These are phyloP conservation scores for Sarcodon aspratus DNA, from an alignment of 768 basidiomycete species.

Conservation along the genomic window DNA sequence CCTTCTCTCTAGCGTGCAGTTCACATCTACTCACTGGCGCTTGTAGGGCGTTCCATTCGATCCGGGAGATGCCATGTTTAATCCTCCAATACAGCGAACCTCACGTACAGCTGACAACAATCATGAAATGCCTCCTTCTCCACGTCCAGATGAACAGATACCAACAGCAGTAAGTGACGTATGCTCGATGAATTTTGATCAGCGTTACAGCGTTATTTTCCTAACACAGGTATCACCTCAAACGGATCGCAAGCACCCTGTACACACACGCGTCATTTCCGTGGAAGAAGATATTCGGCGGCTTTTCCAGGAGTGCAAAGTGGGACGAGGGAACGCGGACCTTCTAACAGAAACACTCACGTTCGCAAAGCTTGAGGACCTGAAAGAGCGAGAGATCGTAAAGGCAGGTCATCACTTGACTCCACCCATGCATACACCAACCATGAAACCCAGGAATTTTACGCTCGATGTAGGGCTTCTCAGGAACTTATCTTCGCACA, in stretches of 20 bases:
- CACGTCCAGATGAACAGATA: no score
- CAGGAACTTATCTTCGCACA: conserved; percentile 81
- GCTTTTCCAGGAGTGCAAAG: conserved; percentile 76
- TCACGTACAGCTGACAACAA: conserved; percentile 17
- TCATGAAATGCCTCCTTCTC: no score
- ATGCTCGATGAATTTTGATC: no score
- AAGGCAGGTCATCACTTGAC: conserved; percentile 30
- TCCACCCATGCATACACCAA: neutral
- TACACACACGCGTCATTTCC: conserved; percentile 41
- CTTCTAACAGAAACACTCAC: conserved; percentile 62
- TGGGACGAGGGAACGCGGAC: conserved; percentile 72
- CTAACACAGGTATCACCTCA: no score
- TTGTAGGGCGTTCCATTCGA: conserved; percentile 65
- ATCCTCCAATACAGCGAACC: conserved; percentile 40
- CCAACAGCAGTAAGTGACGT: no score
- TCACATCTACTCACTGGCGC: neutral
- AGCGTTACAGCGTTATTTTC: no score
- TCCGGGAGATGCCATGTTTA: conserved; percentile 71
- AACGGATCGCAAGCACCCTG: no score
- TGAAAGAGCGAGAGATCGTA: conserved; percentile 53
- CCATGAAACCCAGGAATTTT: conserved; percentile 55
- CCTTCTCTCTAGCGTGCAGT: neutral
- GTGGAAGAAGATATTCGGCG: conserved; percentile 78
- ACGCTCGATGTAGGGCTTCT: conserved; percentile 64
- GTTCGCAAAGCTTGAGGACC: conserved; percentile 58